phyloP scores from a whole-genome alignment of 768 basidiomycete species.

The Lentinula lateritia region DNA sequence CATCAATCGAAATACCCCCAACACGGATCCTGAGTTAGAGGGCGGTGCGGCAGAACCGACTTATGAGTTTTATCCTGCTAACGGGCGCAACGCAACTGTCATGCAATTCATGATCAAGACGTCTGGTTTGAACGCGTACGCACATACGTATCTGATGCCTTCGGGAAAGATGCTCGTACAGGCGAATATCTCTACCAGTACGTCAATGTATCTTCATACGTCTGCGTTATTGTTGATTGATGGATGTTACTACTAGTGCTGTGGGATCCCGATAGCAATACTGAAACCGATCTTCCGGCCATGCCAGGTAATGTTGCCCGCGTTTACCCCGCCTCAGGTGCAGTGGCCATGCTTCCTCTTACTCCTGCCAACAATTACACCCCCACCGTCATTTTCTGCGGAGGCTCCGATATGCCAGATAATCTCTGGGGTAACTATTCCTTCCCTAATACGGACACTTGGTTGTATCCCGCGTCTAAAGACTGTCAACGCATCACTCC shows the following conservation, averaged over 20 bases:
- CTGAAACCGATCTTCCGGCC: conserved; percentile 57
- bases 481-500: conserved; percentile 86
- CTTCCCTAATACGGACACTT: conserved; percentile 68
- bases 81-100: conserved; percentile 36
- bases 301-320: conserved; percentile 74
- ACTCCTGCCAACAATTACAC: conserved; percentile 86
- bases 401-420: conserved; percentile 76
- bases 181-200: conserved; percentile 74
- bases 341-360: conserved; percentile 84
- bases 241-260: conserved; percentile 22
- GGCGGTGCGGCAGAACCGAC: conserved; percentile 78
- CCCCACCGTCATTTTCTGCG: conserved; percentile 86
- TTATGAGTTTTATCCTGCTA: conserved; percentile 76
- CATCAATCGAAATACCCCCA: conserved; percentile 70
- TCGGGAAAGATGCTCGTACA: conserved; percentile 80
- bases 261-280: conserved; percentile 51
- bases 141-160: conserved; percentile 68
- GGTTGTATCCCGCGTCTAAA: conserved; percentile 58
- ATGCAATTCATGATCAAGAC: conserved; percentile 69
- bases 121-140: conserved; percentile 74
- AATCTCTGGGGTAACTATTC: conserved; percentile 74
- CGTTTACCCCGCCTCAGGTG: conserved; percentile 89
- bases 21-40: conserved; percentile 51
- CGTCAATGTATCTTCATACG: conserved; percentile 18
- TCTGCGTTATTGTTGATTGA: conserved; percentile 9